Conservation (phyloP, 441 rosid species). For the Omphalea diandra region DNA sequence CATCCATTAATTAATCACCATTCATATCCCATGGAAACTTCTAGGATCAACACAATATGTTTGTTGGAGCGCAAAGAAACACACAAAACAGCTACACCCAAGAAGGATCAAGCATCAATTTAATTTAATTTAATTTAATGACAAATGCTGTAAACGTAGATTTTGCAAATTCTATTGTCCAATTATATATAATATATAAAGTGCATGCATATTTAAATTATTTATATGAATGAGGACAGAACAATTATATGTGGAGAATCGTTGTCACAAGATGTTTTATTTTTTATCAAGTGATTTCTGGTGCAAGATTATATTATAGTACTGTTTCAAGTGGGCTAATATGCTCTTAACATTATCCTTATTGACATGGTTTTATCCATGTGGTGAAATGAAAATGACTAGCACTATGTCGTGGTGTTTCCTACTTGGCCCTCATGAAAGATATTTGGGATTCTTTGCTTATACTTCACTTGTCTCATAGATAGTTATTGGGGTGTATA, state of each 20-base stretch:
- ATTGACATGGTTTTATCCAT: background rate
- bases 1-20: too few species aligned
- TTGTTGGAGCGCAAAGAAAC: background rate
- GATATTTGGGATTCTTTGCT: too few species aligned
- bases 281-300: background rate
- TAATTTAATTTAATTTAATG: too few species aligned
- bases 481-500: too few species aligned
- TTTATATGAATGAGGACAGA: too few species aligned
- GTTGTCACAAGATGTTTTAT: slow-evolving; percentile 11
- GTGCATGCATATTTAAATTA: too few species aligned
- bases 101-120: background rate
- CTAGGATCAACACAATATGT: too few species aligned
- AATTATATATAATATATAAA: too few species aligned
- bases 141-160: slow-evolving; percentile 2
- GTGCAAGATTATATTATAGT: background rate
- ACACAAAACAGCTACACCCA: background rate
- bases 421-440: too few species aligned
- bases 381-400: slow-evolving; percentile 19
- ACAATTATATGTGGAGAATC: slow-evolving; percentile 20
- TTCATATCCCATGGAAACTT: too few species aligned
- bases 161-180: slow-evolving; percentile 6
- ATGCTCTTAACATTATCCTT: background rate
- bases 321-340: slow-evolving; percentile 5
- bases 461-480: too few species aligned
- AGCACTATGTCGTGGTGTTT: slow-evolving; percentile 7